These are phyloP conservation scores for Dactylellina sp. DNA, from an alignment of 2,329 filamentous ascomycete species.

Conservation along the genomic window DNA sequence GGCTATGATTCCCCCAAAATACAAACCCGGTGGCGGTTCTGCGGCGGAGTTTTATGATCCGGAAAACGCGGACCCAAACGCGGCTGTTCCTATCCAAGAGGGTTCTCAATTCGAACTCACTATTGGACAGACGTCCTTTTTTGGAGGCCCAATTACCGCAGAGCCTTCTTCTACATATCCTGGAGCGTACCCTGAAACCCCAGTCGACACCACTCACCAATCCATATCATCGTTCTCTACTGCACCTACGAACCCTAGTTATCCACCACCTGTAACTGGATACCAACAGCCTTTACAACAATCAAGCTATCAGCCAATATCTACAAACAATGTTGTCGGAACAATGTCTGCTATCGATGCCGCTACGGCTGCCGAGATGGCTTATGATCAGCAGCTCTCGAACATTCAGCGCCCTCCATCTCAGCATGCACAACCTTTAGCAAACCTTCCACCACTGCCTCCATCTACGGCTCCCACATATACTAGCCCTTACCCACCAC, in stretches of 20 bases:
- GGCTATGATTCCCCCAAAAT: constrained; percentile 44
- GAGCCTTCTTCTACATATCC: constrained; percentile 34
- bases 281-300: constrained; percentile 19
- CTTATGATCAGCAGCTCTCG: constrained; percentile 44
- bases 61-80: constrained; percentile 40
- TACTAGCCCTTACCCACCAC: constrained; percentile 30
- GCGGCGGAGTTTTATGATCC: constrained; percentile 51
- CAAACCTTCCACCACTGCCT: constrained; percentile 40
- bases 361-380: constrained; percentile 47
- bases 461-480: constrained; percentile 50
- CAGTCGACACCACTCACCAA: constrained; percentile 14
- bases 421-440: constrained; percentile 15
- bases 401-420: constrained; percentile 44
- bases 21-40: constrained; percentile 51
- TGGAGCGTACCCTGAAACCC: constrained; percentile 31
- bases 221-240: constrained; percentile 39
- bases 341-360: constrained; percentile 41
- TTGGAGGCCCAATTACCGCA: constrained; percentile 43
- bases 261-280: constrained; percentile 29
- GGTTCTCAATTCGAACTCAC: constrained; percentile 51
- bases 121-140: constrained; percentile 40
- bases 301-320: constrained; percentile 9
- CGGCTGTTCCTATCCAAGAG: constrained; percentile 45
- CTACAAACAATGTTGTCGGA: constrained; percentile 9
- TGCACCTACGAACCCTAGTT: constrained; percentile 30